Base-by-base conservation (phyloP, 2,329 filamentous ascomycete species). In the Beauveria rudraprayagi region DNA sequence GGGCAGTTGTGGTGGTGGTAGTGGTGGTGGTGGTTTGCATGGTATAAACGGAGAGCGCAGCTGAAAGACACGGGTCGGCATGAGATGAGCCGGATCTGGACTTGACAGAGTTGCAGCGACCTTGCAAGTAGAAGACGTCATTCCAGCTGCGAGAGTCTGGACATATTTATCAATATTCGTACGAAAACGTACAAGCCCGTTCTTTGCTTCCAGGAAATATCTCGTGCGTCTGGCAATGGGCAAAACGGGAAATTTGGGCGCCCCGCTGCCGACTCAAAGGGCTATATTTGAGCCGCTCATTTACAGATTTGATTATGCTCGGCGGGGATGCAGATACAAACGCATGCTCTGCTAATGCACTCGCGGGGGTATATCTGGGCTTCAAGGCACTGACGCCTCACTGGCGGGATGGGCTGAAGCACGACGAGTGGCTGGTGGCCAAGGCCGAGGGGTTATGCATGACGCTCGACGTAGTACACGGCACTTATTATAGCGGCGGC, bases 291-390 rank as follows among this genome's bases (percentile, higher is more conserved):
- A 83, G 67, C 68, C 73, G 6, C 69, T 80, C 11, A 78, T 82
- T 82, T 14, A 78, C 76, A 41, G 56, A 58, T 58, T 58, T 83
- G 16, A 74, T 78, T 41, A 80, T 82, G 77, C 72, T 76, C 41
- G 81, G 78, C 26, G 2, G 81, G 0, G 80, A 83, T 63, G 78
- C 80, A 3, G 80, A 83, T 63, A 83, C 80, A 0, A 83, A 83
- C 62, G 80, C 78, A 7, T 80, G 78, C 50, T 79, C 78, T 58
- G 79, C 80, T 0, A 80, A 80, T 0, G 78, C 79, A 0, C 68
- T 83, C 0, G 64, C 83, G 0, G 81, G 81, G 0, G 75, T 73
- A 0, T 77, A 76, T 46, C 65, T 82, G 1, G 80, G 80, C 16
- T 79, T 66, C 46, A 73, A 71, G 46, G 69, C 70, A 1, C 68